phyloP scores from a whole-genome alignment of 148 eudicot species.

The Rhododendron vialii region DNA sequence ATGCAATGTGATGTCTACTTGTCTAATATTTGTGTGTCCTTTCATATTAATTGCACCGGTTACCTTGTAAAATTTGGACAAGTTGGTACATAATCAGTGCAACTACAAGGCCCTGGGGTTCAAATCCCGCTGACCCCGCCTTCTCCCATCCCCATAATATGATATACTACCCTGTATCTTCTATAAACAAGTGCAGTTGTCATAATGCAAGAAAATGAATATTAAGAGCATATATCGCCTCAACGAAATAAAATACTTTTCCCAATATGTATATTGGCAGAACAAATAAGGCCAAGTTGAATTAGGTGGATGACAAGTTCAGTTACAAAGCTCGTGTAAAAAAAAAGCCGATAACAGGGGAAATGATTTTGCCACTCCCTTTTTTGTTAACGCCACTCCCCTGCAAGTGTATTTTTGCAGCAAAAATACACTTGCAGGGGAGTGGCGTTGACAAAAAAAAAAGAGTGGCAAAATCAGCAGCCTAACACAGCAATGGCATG shows the following conservation, averaged over 20 bases:
- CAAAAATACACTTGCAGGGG: too few species aligned
- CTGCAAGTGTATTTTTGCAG: too few species aligned
- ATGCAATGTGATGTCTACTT: not conserved
- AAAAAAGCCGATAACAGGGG: not conserved
- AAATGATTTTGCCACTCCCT: too few species aligned
- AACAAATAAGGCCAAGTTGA: not conserved
- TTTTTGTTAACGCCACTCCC: too few species aligned
- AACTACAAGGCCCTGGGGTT: not conserved
- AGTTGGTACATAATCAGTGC: not conserved
- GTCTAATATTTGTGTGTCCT: not conserved
- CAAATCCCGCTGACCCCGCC: not conserved
- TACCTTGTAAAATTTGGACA: not conserved
- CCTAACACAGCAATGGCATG: not conserved
- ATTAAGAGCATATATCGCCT: not conserved
- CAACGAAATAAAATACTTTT: not conserved
- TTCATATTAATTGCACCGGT: not conserved
- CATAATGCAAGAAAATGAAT: not conserved
- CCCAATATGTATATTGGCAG: not conserved
- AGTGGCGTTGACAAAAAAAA: too few species aligned
- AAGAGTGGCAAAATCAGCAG: too few species aligned
- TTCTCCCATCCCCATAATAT: not conserved
- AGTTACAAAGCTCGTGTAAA: not conserved
- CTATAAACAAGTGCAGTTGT: not conserved
- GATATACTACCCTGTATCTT: not conserved
- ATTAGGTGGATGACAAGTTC: not conserved